A percentile compares a stretch with the other conserved stretches of the same genome.
Conservation (phyloP, 2,329 filamentous ascomycete genomes). For the Fusarium sp. region DNA sequence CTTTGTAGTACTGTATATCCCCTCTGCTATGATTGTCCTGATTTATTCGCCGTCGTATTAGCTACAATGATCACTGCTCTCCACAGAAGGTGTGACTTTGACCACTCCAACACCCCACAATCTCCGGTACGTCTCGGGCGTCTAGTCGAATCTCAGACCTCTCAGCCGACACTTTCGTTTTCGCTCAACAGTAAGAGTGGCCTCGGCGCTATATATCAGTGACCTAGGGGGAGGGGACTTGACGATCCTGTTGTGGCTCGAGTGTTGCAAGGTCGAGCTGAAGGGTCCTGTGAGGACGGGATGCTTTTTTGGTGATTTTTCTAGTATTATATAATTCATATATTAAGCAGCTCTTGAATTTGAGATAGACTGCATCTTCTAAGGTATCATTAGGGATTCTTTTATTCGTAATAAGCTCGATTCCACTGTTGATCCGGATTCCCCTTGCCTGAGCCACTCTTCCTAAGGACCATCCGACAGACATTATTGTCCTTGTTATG, state of each 20-base stretch:
- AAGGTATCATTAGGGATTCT: too few species aligned
- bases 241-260: background rate
- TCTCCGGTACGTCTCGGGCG: background rate
- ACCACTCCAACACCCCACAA: background rate
- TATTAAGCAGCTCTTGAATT: background rate
- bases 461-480: background rate
- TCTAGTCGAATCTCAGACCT: background rate
- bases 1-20: background rate
- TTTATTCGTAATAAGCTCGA: background rate
- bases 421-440: background rate
- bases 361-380: background rate
- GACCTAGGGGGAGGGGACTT: too few species aligned
- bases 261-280: background rate
- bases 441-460: background rate
- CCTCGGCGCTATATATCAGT: background rate
- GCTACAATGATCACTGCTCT: background rate
- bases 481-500: background rate
- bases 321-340: background rate
- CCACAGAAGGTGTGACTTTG: background rate
- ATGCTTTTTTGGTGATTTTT: accelerated
- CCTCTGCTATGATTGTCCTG: background rate
- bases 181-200: background rate
- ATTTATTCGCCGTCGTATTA: too few species aligned
- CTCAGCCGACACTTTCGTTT: background rate
- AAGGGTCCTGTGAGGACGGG: too few species aligned